Percentiles rank a stretch among this genome's conserved stretches.
Evolutionary conservation across 2,329 filamentous ascomycete genomes (phyloP).

Genomic region (Bimuria novae-zelandiae): DNA sequence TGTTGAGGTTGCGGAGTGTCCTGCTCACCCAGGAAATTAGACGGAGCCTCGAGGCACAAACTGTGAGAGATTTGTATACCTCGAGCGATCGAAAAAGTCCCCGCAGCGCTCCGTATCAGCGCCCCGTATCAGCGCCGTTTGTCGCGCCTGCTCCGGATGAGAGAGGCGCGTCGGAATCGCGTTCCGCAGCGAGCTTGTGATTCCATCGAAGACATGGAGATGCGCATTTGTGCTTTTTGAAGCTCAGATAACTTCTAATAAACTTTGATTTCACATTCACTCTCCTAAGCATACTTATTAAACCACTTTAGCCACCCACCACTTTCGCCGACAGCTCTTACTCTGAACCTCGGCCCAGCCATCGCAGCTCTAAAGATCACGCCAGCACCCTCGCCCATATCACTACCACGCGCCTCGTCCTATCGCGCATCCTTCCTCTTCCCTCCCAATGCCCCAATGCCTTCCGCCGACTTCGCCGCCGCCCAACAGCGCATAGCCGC

Average conservation of each 20-base stretch:
- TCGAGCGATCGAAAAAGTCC: slow-evolving; percentile 18
- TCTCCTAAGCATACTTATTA: neutral
- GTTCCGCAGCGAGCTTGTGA: slow-evolving; percentile 1
- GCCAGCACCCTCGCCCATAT: slow-evolving; percentile 6
- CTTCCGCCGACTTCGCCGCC: slow-evolving; percentile 74
- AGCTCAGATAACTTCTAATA: too few relatives aligned
- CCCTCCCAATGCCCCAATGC: slow-evolving; percentile 34
- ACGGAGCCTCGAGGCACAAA: slow-evolving; percentile 12
- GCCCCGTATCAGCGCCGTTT: slow-evolving; percentile 15
- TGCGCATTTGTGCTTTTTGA: too few relatives aligned
- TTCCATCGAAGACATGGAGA: neutral
- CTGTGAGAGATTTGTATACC: slow-evolving; percentile 19
- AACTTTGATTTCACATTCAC: too few relatives aligned
- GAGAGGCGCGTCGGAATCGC: slow-evolving; percentile 9
- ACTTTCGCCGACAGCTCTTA: slow-evolving; percentile 4
- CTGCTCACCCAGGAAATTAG: slow-evolving; percentile 38
- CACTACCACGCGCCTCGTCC: neutral
- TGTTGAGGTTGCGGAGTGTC: slow-evolving; percentile 2
- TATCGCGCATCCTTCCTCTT: neutral
- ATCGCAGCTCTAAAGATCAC: slow-evolving; percentile 28
- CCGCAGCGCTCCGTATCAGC: slow-evolving; percentile 27
- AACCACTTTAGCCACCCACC: neutral
- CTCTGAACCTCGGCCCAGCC: slow-evolving; percentile 36
- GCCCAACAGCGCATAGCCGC: slow-evolving; percentile 86
- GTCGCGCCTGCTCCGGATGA: slow-evolving; percentile 19